Base-by-base conservation (phyloP, 371 early-diverging fungal species). In the Entomophthora muscae region DNA sequence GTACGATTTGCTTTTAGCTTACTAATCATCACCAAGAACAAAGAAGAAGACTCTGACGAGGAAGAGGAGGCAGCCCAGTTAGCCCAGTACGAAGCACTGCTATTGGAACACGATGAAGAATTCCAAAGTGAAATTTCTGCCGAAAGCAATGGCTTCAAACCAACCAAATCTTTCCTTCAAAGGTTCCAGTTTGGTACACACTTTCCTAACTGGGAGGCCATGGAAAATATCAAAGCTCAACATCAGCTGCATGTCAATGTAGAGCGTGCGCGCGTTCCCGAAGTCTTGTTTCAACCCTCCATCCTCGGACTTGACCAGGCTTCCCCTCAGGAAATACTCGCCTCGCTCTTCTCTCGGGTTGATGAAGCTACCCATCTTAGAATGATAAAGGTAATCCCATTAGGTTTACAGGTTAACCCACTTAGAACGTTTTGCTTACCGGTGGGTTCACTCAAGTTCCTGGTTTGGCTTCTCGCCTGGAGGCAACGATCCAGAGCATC, bases 261-360 rank as follows among this genome's bases (percentile, higher is more conserved):
- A 10, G 94, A 93, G 66, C 82, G 92, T 27, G 81, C 86, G 21
- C 75, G 91, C 12, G 88, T 91, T 12, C 88, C 91, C 1, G 94
- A 93, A 73, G 85, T 82, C 0, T 67, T 93, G 1, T 93, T 93
- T 69, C 89, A 91, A 42, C 94, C 94, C 1, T 76, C 77, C 13
- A 83, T 93, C 32, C 72, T 86, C 56, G 94, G 94, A 3, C 71
- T 91, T 10, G 93, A 93, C 68, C 90, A 92, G 69, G 86, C 91
- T 0, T 93, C 93, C 1, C 66, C 93, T 22, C 71, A 84, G 0
- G 92, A 93, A 69, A 82, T 81, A 1, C 65, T 90, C 30, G 74
- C 80, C 24, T 83, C 84, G 64, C 73, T 90, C 2, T 69, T 90
- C 3, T 77, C 73, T 33, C 76, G 81, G 0, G 78, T 88, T 67